Conservation (phyloP, 2,329 filamentous ascomycete genomes). For the Gremmenia infestans region DNA sequence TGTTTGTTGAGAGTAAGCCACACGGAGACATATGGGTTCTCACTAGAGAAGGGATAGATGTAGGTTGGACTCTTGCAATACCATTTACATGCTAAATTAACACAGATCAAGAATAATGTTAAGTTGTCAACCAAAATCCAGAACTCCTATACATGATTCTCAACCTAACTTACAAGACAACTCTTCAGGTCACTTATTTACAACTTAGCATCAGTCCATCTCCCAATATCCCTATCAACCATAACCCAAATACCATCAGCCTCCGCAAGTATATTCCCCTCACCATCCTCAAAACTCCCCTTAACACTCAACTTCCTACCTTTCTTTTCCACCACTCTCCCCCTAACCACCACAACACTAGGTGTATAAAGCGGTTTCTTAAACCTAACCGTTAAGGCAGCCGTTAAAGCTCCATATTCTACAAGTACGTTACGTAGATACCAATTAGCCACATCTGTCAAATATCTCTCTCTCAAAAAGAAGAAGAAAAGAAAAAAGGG, state of each 20-base stretch:
- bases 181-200: too few relatives aligned
- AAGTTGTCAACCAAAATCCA: too few relatives aligned
- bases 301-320: constrained; percentile 25
- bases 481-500: background rate
- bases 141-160: too few relatives aligned
- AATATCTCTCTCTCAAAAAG: too few relatives aligned
- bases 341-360: constrained; percentile 24
- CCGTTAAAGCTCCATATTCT: constrained; percentile 28
- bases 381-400: constrained; percentile 25
- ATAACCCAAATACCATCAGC: constrained; percentile 14
- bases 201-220: constrained; percentile 5
- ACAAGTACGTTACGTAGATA: background rate
- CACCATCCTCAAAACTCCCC: constrained; percentile 28
- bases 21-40: too few relatives aligned
- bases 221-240: constrained; percentile 13
- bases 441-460: too few relatives aligned
- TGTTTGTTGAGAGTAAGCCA: too few relatives aligned
- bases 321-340: constrained; percentile 25
- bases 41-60: too few relatives aligned
- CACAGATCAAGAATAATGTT: too few relatives aligned
- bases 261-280: constrained; percentile 19
- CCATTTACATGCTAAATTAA: too few relatives aligned
- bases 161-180: too few relatives aligned
- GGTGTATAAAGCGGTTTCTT: constrained; percentile 26
- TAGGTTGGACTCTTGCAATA: too few relatives aligned